Evolutionary conservation across 2,329 filamentous ascomycete genomes (phyloP), one percentile per base, ranked within the genome.

Genomic region (Pseudogymnoascus sp.): DNA sequence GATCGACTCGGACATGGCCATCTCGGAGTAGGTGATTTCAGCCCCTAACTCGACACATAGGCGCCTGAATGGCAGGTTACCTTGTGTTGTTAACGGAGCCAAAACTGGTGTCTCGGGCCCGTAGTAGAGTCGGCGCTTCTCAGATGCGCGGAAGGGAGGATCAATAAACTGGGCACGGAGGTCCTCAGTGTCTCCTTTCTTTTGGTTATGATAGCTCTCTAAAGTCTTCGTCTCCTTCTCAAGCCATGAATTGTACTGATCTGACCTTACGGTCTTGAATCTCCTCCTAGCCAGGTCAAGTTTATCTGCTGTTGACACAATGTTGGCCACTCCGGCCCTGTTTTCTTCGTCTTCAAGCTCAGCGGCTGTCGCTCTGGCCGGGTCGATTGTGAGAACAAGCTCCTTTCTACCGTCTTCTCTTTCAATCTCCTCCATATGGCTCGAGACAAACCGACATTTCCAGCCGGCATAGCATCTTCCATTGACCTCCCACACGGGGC

Each of bases 1-100:
- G 44, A 99, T 78, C 9, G 93, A 93, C 75, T 96, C 79, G 29
- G 91, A 88, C 83, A 99, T 90, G 3, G 93, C 95, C 95, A 99
- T 99, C 76, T 99, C 95, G 0, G 93, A 97, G 79, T 96, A 99
- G 0, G 95, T 99, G 59, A 96, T 82, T 72, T 97, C 89, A 29
- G 92, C 93, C 37, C 95, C 95, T 23, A 97, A 83, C 63, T 93
- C 89, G 11, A 91, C 88, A 72, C 93, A 97, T 31, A 99, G 84
- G 60, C 95, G 86, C 63, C 95, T 88, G 79, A 96, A 99, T 0
- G 95, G 95, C 59, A 97, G 81, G 71, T 99, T 99, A 53, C 95
- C 95, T 77, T 97, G 95, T 0, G 95, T 99, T 1, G 95, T 99
- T 59, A 99, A 82, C 37, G 95, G 95, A 4, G 95, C 95, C n/a